Evolutionary conservation across 2,329 filamentous ascomycete genomes (phyloP), one percentile per base, ranked within the genome.

Genomic region (Rhytidhysteron rufulum): DNA sequence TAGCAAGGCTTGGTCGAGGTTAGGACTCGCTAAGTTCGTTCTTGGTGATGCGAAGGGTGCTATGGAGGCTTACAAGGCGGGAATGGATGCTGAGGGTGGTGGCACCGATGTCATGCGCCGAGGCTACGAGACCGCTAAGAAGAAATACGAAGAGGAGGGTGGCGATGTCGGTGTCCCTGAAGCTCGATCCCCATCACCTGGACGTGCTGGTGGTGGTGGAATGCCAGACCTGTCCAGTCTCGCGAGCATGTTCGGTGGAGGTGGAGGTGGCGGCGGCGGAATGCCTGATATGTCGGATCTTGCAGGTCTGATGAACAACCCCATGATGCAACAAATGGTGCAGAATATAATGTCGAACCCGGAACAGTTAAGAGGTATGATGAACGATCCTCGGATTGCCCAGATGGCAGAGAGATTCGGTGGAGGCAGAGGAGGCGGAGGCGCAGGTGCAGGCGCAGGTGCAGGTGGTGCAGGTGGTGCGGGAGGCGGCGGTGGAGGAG

Each of bases 341-440:
- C 88, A 96, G 74, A 95, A 88, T 68, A 70, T 98, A 40, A 97
- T 97, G 93, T 88, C 82, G 70, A 96, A 98, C 71, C 93, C 93
- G 0, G 87, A 95, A 8, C 82, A 90, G 74, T 85, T 97, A 81
- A 79, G 75, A 63, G 93, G 89, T 65, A 70, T 98, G 43, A 95
- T 98, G 90, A 88, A 75, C 75, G 97, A 98, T 74, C 93, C 93
- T 3, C 80, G 83, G 46, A 71, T 97, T 47, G 79, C 87, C 41
- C 82, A 94, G 62, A 91, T 96, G 88, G 89, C 88, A 33, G 82
- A 85, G 59, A 80, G 79, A 54, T 89, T 95, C 61, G 80, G 79
- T 45, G 72, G 74, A 39, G 69, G 70, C 16, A 66, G 64, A 20
- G 65, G 59, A 35, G 67, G 58, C 20, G 80, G 79, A 45, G 72